Conservation (phyloP, 2,329 filamentous ascomycete species). For the Ceratocystis papillata region DNA sequence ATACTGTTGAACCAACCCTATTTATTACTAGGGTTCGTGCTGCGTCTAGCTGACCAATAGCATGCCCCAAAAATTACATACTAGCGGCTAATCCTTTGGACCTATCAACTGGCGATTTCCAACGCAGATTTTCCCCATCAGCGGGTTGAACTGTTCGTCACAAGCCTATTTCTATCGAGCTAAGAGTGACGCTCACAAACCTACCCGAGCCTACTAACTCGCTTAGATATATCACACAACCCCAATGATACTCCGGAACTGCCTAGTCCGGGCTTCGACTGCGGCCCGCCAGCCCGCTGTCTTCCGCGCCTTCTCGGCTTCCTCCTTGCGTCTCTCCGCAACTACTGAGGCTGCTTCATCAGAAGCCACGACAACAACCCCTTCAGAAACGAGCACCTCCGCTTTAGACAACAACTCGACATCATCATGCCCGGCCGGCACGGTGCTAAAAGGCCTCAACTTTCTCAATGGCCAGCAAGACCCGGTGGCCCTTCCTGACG, state of each 20-base stretch:
- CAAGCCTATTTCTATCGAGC: not conserved
- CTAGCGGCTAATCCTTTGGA: not conserved
- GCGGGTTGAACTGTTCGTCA: not conserved
- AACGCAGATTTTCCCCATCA: constrained; percentile 20
- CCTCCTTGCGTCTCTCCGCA: constrained; percentile 15
- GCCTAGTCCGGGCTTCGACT: not conserved
- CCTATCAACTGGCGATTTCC: constrained; percentile 9
- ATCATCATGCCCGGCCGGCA: constrained; percentile 52
- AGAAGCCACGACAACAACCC: constrained; percentile 18
- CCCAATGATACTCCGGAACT: constrained; percentile 27
- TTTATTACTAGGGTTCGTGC: not conserved
- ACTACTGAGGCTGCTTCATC: constrained; percentile 5
- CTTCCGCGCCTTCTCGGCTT: constrained; percentile 20
- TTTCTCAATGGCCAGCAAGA: constrained; percentile 64
- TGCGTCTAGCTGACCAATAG: not conserved
- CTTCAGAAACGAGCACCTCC: constrained; percentile 26
- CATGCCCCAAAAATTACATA: not conserved
- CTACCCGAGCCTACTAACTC: not conserved
- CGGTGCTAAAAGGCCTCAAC: constrained; percentile 61
- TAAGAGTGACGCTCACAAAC: not conserved
- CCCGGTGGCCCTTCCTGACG: constrained; percentile 61
- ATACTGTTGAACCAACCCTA: not conserved
- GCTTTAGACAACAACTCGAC: constrained; percentile 26
- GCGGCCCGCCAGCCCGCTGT: constrained; percentile 16
- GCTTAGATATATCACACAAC: not conserved